A percentile compares a stretch with the other conserved stretches of the same genome.
These are phyloP conservation scores for Penicillium expansum DNA, from an alignment of 2,329 filamentous ascomycete species.

Conservation along the genomic window DNA sequence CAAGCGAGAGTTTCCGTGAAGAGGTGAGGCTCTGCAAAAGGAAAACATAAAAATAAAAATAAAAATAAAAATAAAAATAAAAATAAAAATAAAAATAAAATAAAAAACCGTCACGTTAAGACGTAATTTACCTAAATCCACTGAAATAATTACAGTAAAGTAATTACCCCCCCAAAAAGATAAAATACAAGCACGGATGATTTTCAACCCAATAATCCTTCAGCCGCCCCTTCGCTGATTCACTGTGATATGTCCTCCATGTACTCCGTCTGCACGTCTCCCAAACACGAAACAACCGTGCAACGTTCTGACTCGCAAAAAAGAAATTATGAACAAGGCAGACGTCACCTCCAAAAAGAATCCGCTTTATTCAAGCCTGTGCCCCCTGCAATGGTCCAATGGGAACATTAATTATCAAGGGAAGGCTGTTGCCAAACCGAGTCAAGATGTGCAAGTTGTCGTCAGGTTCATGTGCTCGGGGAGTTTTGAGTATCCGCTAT, in stretches of 20 bases:
- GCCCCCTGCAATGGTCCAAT: background rate
- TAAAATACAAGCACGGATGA: background rate
- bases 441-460: slow-evolving; percentile 7
- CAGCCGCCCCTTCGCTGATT: background rate
- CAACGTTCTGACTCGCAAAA: background rate
- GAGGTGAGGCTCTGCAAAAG: slow-evolving; percentile 6
- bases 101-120: background rate
- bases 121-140: background rate
- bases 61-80: background rate
- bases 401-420: background rate
- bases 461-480: background rate
- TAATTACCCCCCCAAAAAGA: background rate
- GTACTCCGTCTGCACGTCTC: background rate
- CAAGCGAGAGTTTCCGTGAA: background rate
- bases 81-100: background rate
- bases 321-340: background rate
- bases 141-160: background rate
- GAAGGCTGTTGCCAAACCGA: slow-evolving; percentile 5
- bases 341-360: background rate
- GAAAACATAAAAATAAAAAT: background rate
- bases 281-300: background rate
- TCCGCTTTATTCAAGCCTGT: background rate
- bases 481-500: background rate
- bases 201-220: too few species aligned
- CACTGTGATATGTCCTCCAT: background rate